Evolutionary conservation across 768 basidiomycete species (phyloP), one percentile per base, ranked within the genome.

Genomic region (Porphyrellus cyaneotinctus): DNA sequence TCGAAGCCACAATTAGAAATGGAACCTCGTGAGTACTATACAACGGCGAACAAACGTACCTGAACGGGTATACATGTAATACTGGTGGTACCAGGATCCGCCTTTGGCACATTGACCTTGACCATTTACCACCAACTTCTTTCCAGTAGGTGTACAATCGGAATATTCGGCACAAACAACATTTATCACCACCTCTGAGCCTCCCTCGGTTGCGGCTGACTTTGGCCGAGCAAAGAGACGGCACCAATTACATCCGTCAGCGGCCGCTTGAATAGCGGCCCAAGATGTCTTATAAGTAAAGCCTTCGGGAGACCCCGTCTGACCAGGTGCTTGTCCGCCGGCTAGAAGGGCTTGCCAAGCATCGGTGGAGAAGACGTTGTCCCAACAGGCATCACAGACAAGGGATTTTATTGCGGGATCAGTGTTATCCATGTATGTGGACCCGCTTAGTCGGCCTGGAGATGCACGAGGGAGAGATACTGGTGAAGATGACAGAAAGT

Each of bases 11-110:
- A 12, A 22, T 48, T 22, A 48, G 47, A 39, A 17, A 26, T 35
- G 28, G 3, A 20, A 6, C 14, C 15, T 10, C 12, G 26, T 20
- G 26, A 26, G 17, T 8, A 24, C 35, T 13, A 6, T 7, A 31
- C 31, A 45, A 18, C 23, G 22, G 23, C 39, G 2, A 4, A 7
- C 9, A 9, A 7, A 48, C 47, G 14, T 17, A 39, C 47, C 37
- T 11, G 26, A 14, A 38, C 20, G 24, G 47, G 47, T 48, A 20
- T 48, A 48, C 47, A 48, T 48, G 28, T 48, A 22, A 39, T 48
- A 48, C 6, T 39, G 13, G 20, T 2, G 36, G 9, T 17, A 18
- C 45, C 22, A 26, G 11, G 24, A 24, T 12, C 17, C 6, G 33
- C 23, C 33, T 30, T 4, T 28, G 26, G 8, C n/a, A n/a, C n/a